A percentile compares a stretch with the other conserved stretches of the same genome.
phyloP scores from a whole-genome alignment of 1,139 yeast species.

The Martiniozyma asiatica region DNA sequence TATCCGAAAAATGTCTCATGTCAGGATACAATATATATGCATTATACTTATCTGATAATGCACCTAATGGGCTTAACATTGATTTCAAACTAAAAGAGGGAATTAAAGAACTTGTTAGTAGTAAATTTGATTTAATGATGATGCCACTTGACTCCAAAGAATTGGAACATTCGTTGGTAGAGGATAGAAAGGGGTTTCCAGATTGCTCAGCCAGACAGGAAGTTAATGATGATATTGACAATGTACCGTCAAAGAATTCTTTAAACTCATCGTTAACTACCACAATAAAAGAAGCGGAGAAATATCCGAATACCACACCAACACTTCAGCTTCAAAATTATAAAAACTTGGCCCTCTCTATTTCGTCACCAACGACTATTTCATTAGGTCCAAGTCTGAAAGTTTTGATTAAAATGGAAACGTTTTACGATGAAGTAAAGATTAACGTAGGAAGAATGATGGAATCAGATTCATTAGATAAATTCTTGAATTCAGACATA shows the following conservation, averaged over 20 bases:
- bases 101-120: conserved; percentile 25
- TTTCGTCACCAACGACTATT: conserved; percentile 17
- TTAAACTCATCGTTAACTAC: too few relatives aligned
- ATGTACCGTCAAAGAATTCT: too few relatives aligned
- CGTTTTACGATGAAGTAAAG: conserved; percentile 32
- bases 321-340: too few relatives aligned
- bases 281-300: too few relatives aligned
- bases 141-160: too few relatives aligned
- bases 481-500: conserved; percentile 39
- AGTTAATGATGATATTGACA: conserved; percentile 5
- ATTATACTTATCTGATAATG: conserved; percentile 53
- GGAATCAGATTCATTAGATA: conserved; percentile 66
- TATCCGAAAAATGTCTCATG: conserved; percentile 41
- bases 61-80: conserved; percentile 65
- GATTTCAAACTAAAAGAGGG: conserved; percentile 43
- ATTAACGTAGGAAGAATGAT: conserved; percentile 44
- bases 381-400: conserved; percentile 22
- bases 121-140: too few relatives aligned
- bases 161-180: conserved; percentile 4
- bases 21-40: conserved; percentile 54
- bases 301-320: too few relatives aligned
- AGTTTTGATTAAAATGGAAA: conserved; percentile 26
- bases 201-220: too few relatives aligned
- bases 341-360: too few relatives aligned
- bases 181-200: neutral